These are phyloP conservation scores for Blastobotrys persicus DNA, from an alignment of 1,139 yeast genomes.

Conservation along the genomic window DNA sequence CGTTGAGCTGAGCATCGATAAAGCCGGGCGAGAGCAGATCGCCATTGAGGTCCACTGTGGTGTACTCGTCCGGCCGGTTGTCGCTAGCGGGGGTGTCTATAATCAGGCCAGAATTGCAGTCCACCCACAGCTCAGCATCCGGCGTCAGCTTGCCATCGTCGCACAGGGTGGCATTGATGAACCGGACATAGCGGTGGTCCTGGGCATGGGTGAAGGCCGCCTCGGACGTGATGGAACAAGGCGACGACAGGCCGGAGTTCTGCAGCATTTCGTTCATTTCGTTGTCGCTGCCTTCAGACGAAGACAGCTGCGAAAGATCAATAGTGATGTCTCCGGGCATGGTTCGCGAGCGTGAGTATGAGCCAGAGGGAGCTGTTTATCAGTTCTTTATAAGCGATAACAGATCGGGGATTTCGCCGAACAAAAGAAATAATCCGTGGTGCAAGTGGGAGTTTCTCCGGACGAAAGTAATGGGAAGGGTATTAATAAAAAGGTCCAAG, in stretches of 20 bases:
- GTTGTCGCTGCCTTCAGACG: slow-evolving; percentile 17
- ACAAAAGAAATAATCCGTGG: not conserved
- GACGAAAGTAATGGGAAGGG: not conserved
- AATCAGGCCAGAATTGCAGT: slow-evolving; percentile 48
- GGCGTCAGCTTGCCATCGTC: slow-evolving; percentile 48
- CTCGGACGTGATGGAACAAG: slow-evolving; percentile 15
- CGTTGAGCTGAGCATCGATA: slow-evolving; percentile 61
- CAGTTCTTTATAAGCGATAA: slow-evolving; percentile 4
- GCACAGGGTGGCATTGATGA: slow-evolving; percentile 53
- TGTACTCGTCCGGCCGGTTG: slow-evolving; percentile 13
- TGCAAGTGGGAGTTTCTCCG: slow-evolving; percentile 2
- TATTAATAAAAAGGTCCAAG: too few relatives aligned
- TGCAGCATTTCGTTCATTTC: slow-evolving; percentile 16
- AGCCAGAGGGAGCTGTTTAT: not conserved
- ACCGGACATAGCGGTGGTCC: slow-evolving; percentile 24
- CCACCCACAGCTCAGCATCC: slow-evolving; percentile 48
- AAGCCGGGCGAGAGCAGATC: slow-evolving; percentile 57
- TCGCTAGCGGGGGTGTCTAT: slow-evolving; percentile 32
- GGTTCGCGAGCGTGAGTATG: not conserved
- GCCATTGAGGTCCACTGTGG: slow-evolving; percentile 49
- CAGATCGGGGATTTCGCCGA: slow-evolving; percentile 9
- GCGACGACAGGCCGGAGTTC: slow-evolving; percentile 19
- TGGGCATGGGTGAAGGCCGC: slow-evolving; percentile 12
- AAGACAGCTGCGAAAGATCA: slow-evolving; percentile 17
- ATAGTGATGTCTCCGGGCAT: slow-evolving; percentile 15